Conservation (phyloP, 2,329 filamentous ascomycete species). For the Alternaria panax region DNA sequence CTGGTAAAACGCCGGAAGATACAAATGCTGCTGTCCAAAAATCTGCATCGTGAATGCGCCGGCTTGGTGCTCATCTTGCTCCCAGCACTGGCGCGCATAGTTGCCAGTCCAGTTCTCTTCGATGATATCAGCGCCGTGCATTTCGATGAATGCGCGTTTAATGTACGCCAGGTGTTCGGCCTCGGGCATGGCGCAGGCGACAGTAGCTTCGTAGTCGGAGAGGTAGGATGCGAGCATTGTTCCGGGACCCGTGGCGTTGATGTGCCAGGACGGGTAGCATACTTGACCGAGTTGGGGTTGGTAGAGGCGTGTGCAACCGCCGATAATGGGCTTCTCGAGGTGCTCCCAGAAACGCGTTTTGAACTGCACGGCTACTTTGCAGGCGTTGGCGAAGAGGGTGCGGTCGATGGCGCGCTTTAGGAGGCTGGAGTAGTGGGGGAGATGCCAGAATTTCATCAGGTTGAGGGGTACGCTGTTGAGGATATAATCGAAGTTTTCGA, state of each 20-base stretch:
- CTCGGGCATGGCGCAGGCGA: not conserved
- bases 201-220: slow-evolving; percentile 1
- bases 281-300: slow-evolving; percentile 66
- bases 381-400: slow-evolving; percentile 55
- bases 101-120: slow-evolving; percentile 67
- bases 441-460: slow-evolving; percentile 65
- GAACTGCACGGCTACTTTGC: slow-evolving; percentile 70
- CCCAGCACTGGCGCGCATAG: slow-evolving; percentile 70
- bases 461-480: slow-evolving; percentile 69
- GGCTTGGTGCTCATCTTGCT: slow-evolving; percentile 63
- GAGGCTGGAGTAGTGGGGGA: slow-evolving; percentile 59
- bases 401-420: slow-evolving; percentile 54
- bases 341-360: slow-evolving; percentile 66
- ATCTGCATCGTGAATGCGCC: slow-evolving; percentile 67
- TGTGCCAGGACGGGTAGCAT: slow-evolving; percentile 71
- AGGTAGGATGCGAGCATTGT: slow-evolving; percentile 56
- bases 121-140: slow-evolving; percentile 64
- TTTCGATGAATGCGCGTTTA: slow-evolving; percentile 67
- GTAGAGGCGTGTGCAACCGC: slow-evolving; percentile 66
- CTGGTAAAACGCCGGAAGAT: slow-evolving; percentile 72
- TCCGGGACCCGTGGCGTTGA: slow-evolving; percentile 65
- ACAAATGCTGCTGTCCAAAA: slow-evolving; percentile 70
- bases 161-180: slow-evolving; percentile 64
- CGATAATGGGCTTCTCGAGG: slow-evolving; percentile 62
- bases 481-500: slow-evolving; percentile 66